phyloP scores from a whole-genome alignment of 208 protist genomes.

The Leishmania tarentolae region DNA sequence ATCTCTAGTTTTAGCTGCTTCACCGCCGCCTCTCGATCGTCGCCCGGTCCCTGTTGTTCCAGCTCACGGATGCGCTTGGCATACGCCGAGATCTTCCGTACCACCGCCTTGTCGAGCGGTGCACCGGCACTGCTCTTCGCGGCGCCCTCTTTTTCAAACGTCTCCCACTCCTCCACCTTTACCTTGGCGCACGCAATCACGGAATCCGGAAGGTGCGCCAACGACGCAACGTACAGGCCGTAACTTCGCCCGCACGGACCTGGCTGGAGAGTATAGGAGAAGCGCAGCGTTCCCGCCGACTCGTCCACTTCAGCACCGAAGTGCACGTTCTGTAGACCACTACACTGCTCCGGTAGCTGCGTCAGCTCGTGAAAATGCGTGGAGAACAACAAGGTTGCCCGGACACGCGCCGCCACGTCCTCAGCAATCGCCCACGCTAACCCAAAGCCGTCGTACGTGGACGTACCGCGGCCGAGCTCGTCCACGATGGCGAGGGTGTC shows the following conservation, averaged over 20 bases:
- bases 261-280: conserved; percentile 85
- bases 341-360: conserved; percentile 69
- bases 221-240: conserved; percentile 92
- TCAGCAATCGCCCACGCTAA: conserved; percentile 99
- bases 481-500: conserved; percentile 98
- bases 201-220: conserved; percentile 82
- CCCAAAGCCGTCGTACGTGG: conserved; percentile 99
- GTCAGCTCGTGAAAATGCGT: conserved; percentile 99
- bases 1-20: conserved; percentile 61
- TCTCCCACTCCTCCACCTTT: conserved; percentile 91
- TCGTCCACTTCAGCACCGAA: conserved; percentile 83
- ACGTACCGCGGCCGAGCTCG: conserved; percentile 99
- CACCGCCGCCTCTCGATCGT: conserved; percentile 29
- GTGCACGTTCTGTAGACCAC: conserved; percentile 72
- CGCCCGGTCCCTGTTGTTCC: conserved; percentile 24
- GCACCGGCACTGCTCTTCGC: background rate
- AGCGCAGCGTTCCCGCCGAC: conserved; percentile 69
- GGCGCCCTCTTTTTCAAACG: conserved; percentile 51
- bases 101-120: conserved; percentile 32
- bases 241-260: conserved; percentile 92
- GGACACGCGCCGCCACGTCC: conserved; percentile 85
- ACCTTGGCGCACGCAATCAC: conserved; percentile 77
- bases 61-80: conserved; percentile 74
- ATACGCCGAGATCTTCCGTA: conserved; percentile 46
- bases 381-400: conserved; percentile 96